These are phyloP conservation scores for Stipa capillata DNA, from an alignment of 176 grass and related monocot species.

Conservation along the genomic window DNA sequence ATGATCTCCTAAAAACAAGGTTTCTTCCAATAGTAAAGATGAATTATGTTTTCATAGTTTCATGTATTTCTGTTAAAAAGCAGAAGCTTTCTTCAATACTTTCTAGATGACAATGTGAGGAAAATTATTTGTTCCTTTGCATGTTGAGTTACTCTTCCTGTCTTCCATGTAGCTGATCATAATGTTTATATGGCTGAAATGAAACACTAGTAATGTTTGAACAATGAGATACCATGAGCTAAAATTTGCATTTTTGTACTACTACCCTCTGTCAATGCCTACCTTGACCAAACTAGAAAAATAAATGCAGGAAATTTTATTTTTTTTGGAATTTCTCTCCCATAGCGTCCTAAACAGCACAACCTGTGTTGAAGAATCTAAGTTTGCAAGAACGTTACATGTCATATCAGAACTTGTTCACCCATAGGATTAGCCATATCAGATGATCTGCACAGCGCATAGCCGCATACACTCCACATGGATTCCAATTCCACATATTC, in stretches of 20 bases:
- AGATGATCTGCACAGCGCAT: constrained; percentile 12
- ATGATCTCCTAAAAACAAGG: constrained; percentile 4
- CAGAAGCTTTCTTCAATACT: not conserved
- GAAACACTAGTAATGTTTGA: not conserved
- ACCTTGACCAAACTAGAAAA: not conserved
- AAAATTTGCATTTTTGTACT: not conserved
- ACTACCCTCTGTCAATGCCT: not conserved
- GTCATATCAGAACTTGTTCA: not conserved
- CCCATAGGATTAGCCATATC: constrained; percentile 14
- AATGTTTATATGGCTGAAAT: not conserved
- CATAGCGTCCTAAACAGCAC: not conserved
- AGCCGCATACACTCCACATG: not conserved
- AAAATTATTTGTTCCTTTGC: not conserved
- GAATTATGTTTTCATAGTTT: not conserved
- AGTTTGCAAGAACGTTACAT: not conserved
- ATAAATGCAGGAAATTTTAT: not conserved
- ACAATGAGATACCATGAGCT: not conserved
- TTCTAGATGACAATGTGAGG: not conserved
- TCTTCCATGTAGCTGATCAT: not conserved
- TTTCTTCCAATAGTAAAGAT: not conserved
- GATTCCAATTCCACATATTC: not conserved
- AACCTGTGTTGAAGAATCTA: not conserved
- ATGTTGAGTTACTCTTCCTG: not conserved
- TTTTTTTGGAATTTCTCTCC: not conserved
- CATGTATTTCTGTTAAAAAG: too few species aligned